Evolutionary conservation across 2,329 filamentous ascomycete species (phyloP).

Genomic region (Rhynchosporium agropyri): DNA sequence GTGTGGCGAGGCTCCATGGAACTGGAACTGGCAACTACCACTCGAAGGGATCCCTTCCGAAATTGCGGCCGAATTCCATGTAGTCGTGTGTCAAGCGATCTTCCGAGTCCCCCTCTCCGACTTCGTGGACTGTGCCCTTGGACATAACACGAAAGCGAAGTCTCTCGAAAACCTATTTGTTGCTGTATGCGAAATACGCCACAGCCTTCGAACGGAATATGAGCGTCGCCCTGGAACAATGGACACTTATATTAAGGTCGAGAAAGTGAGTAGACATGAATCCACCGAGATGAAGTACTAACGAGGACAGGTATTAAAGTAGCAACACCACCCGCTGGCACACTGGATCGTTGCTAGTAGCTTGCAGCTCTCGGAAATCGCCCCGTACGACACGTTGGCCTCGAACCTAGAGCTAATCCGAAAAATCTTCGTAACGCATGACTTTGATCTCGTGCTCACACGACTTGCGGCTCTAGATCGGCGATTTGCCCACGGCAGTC

Average conservation of each 20-base stretch:
- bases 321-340: not conserved
- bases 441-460: not conserved
- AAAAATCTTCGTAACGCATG: not conserved
- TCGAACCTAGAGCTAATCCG: not conserved
- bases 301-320: not conserved
- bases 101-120: conserved; percentile 7
- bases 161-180: not conserved
- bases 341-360: not conserved
- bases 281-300: not conserved
- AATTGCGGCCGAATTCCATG: too few species aligned
- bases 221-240: conserved; percentile 2
- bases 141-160: conserved; percentile 9
- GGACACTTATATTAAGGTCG: conserved; percentile 1
- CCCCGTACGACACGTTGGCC: not conserved
- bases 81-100: conserved; percentile 4
- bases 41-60: too few species aligned
- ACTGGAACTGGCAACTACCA: too few species aligned
- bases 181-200: conserved; percentile 20
- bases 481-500: not conserved
- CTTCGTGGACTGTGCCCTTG: conserved; percentile 29
- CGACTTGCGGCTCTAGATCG: not conserved
- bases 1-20: not conserved
- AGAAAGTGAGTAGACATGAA: not conserved
- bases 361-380: not conserved
- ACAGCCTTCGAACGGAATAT: conserved; percentile 23